Base-by-base conservation (phyloP, 2,329 filamentous ascomycete species). In the Cryphonectria naterciae region DNA sequence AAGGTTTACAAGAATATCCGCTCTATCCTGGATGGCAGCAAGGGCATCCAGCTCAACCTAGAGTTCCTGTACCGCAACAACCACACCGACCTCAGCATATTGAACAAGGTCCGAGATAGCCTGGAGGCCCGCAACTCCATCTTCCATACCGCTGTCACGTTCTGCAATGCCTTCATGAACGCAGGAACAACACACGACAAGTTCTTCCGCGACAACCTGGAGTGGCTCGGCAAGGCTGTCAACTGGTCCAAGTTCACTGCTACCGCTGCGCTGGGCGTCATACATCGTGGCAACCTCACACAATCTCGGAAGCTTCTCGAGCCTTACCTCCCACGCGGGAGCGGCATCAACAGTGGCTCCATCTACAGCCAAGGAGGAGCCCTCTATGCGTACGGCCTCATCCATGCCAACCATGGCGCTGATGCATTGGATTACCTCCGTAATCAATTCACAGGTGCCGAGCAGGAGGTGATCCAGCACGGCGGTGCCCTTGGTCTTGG, bases 241-340 rank as follows among this genome's bases (percentile, higher is more conserved):
- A 99, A 99, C 84, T 99, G 96, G 96, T 98, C 95, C 73, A 99
- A 99, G 80, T 99, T 99, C 80, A 98, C 96, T 0, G 96, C 96
- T 19, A 99, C 96, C 5, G 96, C 96, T 70, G 96, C 96, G 10
- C 86, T 99, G 7, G 96, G 96, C 80, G 96, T 98, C 67, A 98
- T 99, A 74, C 96, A 99, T 81, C 92, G 94, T 62, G 96, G 96
- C 69, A 99, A 99, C 81, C 86, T 99, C 71, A 93, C 92, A 35
- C 95, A 99, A 78, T 96, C 95, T 1, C 91, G 94, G 78, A 97
- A 97, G 83, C 88, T 99, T 1, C 87, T 99, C 19, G 94, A 97
- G 78, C 96, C 96, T 3, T 99, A 99, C 78, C 89, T 99, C 11
- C 96, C 96, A 19, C 91, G 93, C 74, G 88, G 90, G 73, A 89